These are phyloP conservation scores for Rhizopus delemar DNA, from an alignment of 371 early-diverging fungal species.

Conservation along the genomic window DNA sequence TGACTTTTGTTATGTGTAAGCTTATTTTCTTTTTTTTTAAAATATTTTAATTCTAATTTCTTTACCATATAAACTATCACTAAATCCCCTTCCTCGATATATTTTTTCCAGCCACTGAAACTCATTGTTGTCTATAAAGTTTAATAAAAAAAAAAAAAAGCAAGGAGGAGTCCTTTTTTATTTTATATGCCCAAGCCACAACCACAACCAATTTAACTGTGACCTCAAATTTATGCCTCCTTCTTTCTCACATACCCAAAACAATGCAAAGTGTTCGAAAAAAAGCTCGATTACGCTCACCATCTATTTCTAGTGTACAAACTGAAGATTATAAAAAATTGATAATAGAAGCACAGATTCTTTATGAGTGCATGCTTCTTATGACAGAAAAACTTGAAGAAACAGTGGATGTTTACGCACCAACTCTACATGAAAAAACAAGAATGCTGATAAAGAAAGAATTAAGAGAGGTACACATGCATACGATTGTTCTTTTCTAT, in stretches of 20 bases:
- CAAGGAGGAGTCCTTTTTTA: neutral
- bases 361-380: neutral
- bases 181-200: conserved; percentile 7
- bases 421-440: neutral
- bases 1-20: conserved; percentile 36
- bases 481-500: neutral
- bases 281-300: neutral
- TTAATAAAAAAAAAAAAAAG: conserved; percentile 6
- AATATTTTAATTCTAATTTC: neutral
- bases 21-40: too few species aligned
- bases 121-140: conserved; percentile 30
- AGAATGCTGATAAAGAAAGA: neutral
- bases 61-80: conserved; percentile 64
- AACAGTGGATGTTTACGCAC: neutral
- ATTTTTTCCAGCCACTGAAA: conserved; percentile 51
- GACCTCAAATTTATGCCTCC: neutral
- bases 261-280: neutral
- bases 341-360: neutral
- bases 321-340: neutral
- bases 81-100: conserved; percentile 64
- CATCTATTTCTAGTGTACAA: neutral
- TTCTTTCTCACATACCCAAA: neutral
- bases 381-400: neutral
- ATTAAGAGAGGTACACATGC: neutral
- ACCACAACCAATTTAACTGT: too few species aligned